These are phyloP conservation scores for Russula vinacea DNA, from an alignment of 768 basidiomycete genomes.

Conservation along the genomic window DNA sequence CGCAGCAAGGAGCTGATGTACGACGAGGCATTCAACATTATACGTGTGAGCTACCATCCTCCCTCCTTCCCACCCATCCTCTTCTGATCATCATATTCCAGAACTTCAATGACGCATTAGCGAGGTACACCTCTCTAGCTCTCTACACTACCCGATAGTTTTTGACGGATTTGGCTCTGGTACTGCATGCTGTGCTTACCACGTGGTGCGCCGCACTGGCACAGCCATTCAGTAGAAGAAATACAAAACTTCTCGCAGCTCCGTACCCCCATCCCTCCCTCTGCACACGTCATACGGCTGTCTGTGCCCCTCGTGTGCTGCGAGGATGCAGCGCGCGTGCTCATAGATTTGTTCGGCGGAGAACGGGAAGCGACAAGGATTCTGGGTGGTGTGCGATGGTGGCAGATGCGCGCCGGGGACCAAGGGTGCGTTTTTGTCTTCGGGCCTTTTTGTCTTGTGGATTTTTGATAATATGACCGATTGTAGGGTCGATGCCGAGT, in stretches of 20 bases:
- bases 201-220: neutral
- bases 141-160: neutral
- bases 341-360: slow-evolving; percentile 80
- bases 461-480: neutral
- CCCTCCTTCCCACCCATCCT: slow-evolving; percentile 22
- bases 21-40: slow-evolving; percentile 71
- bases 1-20: slow-evolving; percentile 76
- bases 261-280: slow-evolving; percentile 80
- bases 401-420: slow-evolving; percentile 81
- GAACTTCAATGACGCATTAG: slow-evolving; percentile 70
- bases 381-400: slow-evolving; percentile 93
- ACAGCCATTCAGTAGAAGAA: slow-evolving; percentile 80
- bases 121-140: slow-evolving; percentile 47
- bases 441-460: neutral
- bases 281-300: slow-evolving; percentile 67
- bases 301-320: slow-evolving; percentile 72
- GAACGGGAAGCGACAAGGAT: slow-evolving; percentile 62
- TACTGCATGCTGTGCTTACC: too few relatives aligned
- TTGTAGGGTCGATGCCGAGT: slow-evolving; percentile 75
- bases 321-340: slow-evolving; percentile 63
- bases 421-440: slow-evolving; percentile 55
- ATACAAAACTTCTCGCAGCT: slow-evolving; percentile 77
- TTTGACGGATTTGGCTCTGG: too few relatives aligned
- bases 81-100: slow-evolving; percentile 32
- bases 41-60: slow-evolving; percentile 47